Conservation (phyloP, 371 early-diverging fungal species). For the Capillidium rhysosporum region DNA sequence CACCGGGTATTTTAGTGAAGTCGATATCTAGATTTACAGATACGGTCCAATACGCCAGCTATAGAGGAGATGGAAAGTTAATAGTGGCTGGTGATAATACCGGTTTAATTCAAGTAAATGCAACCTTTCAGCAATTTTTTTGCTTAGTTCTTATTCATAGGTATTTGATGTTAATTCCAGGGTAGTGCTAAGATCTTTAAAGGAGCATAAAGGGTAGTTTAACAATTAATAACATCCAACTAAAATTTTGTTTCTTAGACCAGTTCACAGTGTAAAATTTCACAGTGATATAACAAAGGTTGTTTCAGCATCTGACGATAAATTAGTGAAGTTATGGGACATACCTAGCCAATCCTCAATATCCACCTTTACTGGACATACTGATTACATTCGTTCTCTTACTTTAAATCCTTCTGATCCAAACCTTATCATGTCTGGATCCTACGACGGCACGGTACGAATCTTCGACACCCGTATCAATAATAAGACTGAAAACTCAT, state of each 20-base stretch:
- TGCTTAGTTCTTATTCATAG: conserved; percentile 3
- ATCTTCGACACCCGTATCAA: conserved; percentile 69
- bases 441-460: conserved; percentile 86
- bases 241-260: conserved; percentile 17
- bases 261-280: conserved; percentile 67
- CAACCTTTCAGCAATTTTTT: conserved; percentile 1
- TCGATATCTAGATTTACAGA: conserved; percentile 82
- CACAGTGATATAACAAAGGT: conserved; percentile 56
- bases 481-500: conserved; percentile 14
- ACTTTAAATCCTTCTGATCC: conserved; percentile 54
- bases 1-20: conserved; percentile 53
- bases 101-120: conserved; percentile 49
- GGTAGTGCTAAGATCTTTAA: conserved; percentile 68
- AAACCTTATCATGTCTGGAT: conserved; percentile 61
- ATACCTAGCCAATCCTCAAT: conserved; percentile 62
- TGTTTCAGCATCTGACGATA: conserved; percentile 76
- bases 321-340: conserved; percentile 82
- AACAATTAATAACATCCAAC: background rate
- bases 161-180: conserved; percentile 55
- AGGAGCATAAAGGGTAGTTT: conserved; percentile 57
- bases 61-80: conserved; percentile 74
- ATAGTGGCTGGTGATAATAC: conserved; percentile 83
- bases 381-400: conserved; percentile 72
- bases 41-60: conserved; percentile 55
- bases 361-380: conserved; percentile 56